Conservation (phyloP, 805 yeast genomes). For the Pichia phayaonensis region DNA sequence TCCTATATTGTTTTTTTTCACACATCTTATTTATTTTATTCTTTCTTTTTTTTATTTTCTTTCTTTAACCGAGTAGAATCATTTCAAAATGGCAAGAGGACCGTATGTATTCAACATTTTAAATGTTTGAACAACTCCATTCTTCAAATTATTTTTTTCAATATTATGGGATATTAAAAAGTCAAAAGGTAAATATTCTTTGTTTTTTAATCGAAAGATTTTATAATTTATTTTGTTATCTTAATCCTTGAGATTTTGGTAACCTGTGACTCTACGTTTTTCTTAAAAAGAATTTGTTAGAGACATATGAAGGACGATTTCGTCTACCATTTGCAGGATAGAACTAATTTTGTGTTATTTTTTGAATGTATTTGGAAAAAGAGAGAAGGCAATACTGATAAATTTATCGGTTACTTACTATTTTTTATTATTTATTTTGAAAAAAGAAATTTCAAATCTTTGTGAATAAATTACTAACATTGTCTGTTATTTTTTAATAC, state of each 20-base stretch:
- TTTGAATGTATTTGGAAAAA: not conserved
- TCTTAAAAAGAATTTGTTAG: no score
- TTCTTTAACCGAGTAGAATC: conserved; percentile 1
- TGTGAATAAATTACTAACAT: not conserved
- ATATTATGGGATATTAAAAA: not conserved
- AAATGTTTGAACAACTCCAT: not conserved
- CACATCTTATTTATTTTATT: no score
- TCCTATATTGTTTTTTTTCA: no score
- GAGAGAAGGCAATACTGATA: not conserved
- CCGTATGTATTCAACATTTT: conserved; percentile 40
- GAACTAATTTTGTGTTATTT: not conserved
- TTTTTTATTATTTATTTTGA: not conserved
- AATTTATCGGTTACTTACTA: not conserved
- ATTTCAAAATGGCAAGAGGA: conserved; percentile 65
- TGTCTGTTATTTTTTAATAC: not conserved
- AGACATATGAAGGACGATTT: conserved; percentile 7
- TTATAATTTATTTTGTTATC: not conserved
- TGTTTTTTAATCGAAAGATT: not conserved
- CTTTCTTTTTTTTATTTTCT: not conserved
- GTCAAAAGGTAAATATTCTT: conserved; percentile 8
- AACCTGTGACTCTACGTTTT: conserved; percentile 7
- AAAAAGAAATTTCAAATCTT: not conserved
- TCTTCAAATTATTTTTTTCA: not conserved
- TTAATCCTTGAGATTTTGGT: not conserved
- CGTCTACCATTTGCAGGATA: not conserved